Conservation (phyloP, 2,329 filamentous ascomycete genomes). For the Beauveria asiatica region DNA sequence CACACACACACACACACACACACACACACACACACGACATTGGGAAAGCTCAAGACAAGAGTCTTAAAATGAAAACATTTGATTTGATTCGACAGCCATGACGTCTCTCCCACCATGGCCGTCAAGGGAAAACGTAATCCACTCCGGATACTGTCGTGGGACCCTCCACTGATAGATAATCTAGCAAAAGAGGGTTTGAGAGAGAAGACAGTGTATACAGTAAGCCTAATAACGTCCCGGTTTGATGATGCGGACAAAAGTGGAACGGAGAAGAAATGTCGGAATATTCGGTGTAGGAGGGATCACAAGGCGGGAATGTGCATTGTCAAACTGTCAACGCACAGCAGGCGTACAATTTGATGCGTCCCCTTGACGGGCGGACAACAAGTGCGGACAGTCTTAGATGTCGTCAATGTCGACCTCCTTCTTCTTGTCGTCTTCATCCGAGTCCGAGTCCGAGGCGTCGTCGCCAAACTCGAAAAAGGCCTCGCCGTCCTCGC, state of each 20-base stretch:
- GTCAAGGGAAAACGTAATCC: conserved; percentile 19
- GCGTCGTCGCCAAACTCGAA: conserved; percentile 99
- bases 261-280: neutral
- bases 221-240: neutral
- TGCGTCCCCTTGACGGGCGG: neutral
- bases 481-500: conserved; percentile 89
- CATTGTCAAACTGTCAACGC: neutral
- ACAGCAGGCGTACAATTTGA: neutral
- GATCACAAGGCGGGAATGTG: neutral
- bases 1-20: neutral
- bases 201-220: conserved; percentile 52
- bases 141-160: conserved; percentile 40
- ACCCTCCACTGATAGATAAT: conserved; percentile 13
- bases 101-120: conserved; percentile 54
- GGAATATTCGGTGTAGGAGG: neutral
- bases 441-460: conserved; percentile 43
- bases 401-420: conserved; percentile 96
- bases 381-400: conserved; percentile 16
- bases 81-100: conserved; percentile 30
- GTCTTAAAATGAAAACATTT: neutral
- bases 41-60: neutral
- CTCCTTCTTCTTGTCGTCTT: conserved; percentile 56
- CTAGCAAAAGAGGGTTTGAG: conserved; percentile 32
- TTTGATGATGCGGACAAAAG: neutral
- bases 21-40: neutral